These are phyloP conservation scores for Yarrowia keelungensis DNA, from an alignment of 805 yeast genomes.

Conservation along the genomic window DNA sequence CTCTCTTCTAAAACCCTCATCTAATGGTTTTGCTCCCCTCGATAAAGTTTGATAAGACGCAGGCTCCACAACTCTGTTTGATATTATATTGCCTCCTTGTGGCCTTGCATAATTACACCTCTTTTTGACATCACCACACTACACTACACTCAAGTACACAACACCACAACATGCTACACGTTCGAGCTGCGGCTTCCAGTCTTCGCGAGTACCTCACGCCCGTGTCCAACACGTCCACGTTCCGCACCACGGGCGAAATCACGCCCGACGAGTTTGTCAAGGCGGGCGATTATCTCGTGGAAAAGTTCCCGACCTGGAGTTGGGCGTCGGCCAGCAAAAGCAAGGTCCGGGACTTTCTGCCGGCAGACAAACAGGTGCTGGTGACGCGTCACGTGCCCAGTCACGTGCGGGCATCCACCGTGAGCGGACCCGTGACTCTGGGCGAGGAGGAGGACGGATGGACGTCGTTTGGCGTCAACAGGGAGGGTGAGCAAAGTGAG, in stretches of 20 bases:
- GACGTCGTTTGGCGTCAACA: constrained; percentile 30
- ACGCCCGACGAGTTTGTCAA: constrained; percentile 94
- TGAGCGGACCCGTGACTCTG: constrained; percentile 50
- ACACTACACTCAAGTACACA: background rate
- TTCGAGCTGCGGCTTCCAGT: constrained; percentile 31
- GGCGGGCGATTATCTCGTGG: constrained; percentile 92
- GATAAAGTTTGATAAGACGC: constrained; percentile 36
- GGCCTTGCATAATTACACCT: no score
- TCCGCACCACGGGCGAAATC: constrained; percentile 84
- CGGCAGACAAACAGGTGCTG: constrained; percentile 83
- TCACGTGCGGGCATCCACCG: constrained; percentile 60
- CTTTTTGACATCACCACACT: background rate
- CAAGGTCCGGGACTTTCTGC: constrained; percentile 72
- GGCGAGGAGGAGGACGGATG: constrained; percentile 56
- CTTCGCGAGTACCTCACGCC: constrained; percentile 95
- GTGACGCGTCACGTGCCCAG: constrained; percentile 92
- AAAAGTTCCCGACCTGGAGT: constrained; percentile 95
- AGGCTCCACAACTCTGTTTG: constrained; percentile 9
- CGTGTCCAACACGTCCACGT: constrained; percentile 83
- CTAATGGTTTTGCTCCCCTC: background rate
- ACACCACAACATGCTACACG: constrained; percentile 21
- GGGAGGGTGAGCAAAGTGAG: background rate
- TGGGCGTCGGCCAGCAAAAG: constrained; percentile 74
- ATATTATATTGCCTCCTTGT: constrained; percentile 17
- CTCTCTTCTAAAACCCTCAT: no score